A percentile compares a stretch with the other conserved stretches of the same genome.
Evolutionary conservation across 192 early-diverging fungal genomes (phyloP).

Genomic region (Coemansia sp.): DNA sequence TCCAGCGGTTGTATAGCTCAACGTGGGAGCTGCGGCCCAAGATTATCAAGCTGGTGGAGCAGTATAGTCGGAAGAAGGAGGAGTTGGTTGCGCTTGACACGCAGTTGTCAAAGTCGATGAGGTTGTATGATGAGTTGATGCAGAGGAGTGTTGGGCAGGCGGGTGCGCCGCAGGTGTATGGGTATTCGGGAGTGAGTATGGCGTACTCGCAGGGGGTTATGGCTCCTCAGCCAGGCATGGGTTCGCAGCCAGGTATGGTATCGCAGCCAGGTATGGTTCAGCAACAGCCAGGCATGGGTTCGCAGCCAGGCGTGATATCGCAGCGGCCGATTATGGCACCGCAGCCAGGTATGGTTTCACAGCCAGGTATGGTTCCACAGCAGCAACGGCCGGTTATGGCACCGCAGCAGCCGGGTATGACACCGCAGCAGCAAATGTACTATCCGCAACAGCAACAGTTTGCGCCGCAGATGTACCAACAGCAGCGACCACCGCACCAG

Average conservation of each 20-base stretch:
- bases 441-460: conserved; percentile 15
- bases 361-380: background rate
- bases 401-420: background rate
- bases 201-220: no score
- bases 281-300: background rate
- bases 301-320: background rate
- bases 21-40: conserved; percentile 83
- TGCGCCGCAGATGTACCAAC: conserved; percentile 10
- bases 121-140: conserved; percentile 51
- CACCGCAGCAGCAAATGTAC: conserved; percentile 12
- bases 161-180: background rate
- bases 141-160: conserved; percentile 23
- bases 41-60: conserved; percentile 82
- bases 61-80: conserved; percentile 82
- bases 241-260: background rate
- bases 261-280: background rate
- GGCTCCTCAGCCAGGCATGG: no score
- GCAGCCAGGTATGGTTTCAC: conserved; percentile 1
- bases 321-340: conserved; percentile 13
- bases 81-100: conserved; percentile 30
- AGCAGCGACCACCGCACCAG: conserved; percentile 38
- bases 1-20: conserved; percentile 79
- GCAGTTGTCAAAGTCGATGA: conserved; percentile 42
- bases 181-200: no score
- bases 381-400: background rate